Evolutionary conservation across 768 basidiomycete genomes (phyloP).

Genomic region (Termitomyces sp.): DNA sequence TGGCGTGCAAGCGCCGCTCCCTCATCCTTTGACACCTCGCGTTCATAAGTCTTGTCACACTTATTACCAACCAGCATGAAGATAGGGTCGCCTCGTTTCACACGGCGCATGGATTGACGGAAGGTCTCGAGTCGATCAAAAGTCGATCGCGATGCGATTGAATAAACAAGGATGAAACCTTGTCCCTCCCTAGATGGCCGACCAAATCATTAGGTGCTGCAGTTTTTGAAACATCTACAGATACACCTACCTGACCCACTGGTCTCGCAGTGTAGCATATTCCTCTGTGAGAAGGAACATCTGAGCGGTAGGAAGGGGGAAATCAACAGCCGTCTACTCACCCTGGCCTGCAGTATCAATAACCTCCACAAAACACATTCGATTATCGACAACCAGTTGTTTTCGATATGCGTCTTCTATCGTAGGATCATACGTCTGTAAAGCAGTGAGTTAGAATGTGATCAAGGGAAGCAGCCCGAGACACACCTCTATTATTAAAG

Average conservation of each 20-base stretch:
- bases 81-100: slow-evolving; percentile 79
- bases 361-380: slow-evolving; percentile 94
- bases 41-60: slow-evolving; percentile 84
- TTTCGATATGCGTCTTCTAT: slow-evolving; percentile 98
- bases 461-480: not conserved
- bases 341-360: slow-evolving; percentile 98
- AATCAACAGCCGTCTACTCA: slow-evolving; percentile 29
- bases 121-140: slow-evolving; percentile 89
- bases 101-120: slow-evolving; percentile 84
- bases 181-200: slow-evolving; percentile 73
- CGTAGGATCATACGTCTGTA: slow-evolving; percentile 92
- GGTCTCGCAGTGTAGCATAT: slow-evolving; percentile 92
- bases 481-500: slow-evolving; percentile 45
- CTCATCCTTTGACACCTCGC: slow-evolving; percentile 90
- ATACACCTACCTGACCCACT: slow-evolving; percentile 83
- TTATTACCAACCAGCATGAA: slow-evolving; percentile 98
- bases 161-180: slow-evolving; percentile 97
- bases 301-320: slow-evolving; percentile 13
- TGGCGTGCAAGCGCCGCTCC: slow-evolving; percentile 75
- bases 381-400: slow-evolving; percentile 90
- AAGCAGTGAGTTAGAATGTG: slow-evolving; percentile 10
- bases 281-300: slow-evolving; percentile 59
- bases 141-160: slow-evolving; percentile 89
- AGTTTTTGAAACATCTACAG: slow-evolving; percentile 2
- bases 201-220: slow-evolving; percentile 1